Evolutionary conservation across 345 rosid species (phyloP), one percentile per base, ranked within the genome.

Genomic region (Lenwebbia sp.): DNA sequence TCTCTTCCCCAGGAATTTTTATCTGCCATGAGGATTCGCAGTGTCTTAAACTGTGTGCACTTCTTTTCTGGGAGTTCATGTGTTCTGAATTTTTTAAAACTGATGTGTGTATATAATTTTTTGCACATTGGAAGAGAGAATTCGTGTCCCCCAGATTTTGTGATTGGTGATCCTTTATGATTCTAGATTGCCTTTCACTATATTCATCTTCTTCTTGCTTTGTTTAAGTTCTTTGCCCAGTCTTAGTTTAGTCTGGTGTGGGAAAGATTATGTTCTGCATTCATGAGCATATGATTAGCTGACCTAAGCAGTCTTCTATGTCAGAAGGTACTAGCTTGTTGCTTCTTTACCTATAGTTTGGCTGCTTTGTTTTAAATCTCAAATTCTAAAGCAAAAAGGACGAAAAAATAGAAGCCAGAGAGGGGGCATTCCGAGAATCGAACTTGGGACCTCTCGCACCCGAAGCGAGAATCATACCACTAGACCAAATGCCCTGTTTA

Each of bases 361-460:
- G 56, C 23, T 54, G 56, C 56, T 54, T 2, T 1, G 23, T 54
- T 13, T 13, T 17, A 15, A 62, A 22, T 22, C 26, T 22, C 25
- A 22, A 54, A 21, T 30, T 62, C 23, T 30, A 15, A 15, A 28
- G 25, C n/a, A 49, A 62, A 62, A 62, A 15, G 21, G 41, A 30
- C 10, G 33, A 30, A 6, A 33, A 65, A 17, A 15, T 7, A 3
- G 0, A 62, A 30, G 5, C 75, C 75, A 65, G 12, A 30, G 14
- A 19, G 22, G 94, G 94, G 96, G 93, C 95, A 90, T 94, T 94
- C 93, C 90, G 92, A 93, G 96, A 94, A 94, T 94, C 89, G 90
- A 93, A 94, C 96, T 95, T 91, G 86, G 92, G 96, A 95, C 96
- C 96, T 93, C 96, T 96, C 92, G 91, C 98, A 94, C 95, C 96